Evolutionary conservation across 305 asterid genomes (phyloP), one percentile per base, ranked within the genome.

Genomic region (Ajuga reptans): DNA sequence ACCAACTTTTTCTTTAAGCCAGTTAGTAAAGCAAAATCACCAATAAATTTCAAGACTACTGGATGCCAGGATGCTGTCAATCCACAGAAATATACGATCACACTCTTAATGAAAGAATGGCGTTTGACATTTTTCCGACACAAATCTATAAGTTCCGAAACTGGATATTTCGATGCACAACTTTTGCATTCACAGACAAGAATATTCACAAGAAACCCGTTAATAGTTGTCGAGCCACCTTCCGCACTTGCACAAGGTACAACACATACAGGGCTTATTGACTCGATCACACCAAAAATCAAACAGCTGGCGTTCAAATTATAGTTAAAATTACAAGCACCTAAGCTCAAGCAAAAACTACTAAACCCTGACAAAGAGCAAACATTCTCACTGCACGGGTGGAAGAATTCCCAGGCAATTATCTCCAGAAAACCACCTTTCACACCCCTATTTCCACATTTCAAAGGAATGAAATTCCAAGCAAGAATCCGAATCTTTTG

Each of bases 21-120:
- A 9, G 71, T 74, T 3, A 93, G 39, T 29, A 84, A 69, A 72
- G 87, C 83, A 14, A 80, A 73, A 34, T 71, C 65, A 66, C 88
- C 86, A 15, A 84, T 60, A 51, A 85, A 74, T 57, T 78, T 79
- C 10, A 85, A 81, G 57, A 93, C 46, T 27, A 79, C 86, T 11
- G 96, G 92, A 84, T 86, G 88, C 96, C 96, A 93, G 4, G 88
- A 84, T 21, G 95, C 82, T 52, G 92, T 82, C 78, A 64, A 47
- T 51, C 95, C 96, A 72, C 75, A 82, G 59, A 87, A 87, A 82
- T 83, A 89, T 4, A 84, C 85, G 36, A 79, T 75, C 67, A 59
- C 79, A 9, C 74, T 72, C 75, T 81, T 77, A 45, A 9, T 57
- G 74, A 89, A 93, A 73, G 55, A 33, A 84, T 90, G 99, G 68